Evolutionary conservation across 2,329 filamentous ascomycete species (phyloP).

Genomic region (Aureobasidium leucospermi): DNA sequence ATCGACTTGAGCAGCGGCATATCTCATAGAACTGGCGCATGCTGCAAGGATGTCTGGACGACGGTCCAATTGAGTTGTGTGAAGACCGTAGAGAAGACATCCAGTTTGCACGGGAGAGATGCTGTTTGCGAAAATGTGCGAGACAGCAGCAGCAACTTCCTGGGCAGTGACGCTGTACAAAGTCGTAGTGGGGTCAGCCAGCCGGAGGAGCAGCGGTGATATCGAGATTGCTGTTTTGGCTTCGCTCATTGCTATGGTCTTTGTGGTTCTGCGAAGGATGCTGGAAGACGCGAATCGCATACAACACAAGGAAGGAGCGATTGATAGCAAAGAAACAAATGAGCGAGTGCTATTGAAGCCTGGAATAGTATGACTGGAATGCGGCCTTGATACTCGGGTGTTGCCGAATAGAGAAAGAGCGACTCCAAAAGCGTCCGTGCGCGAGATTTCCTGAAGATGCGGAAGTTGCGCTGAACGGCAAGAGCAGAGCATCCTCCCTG

Average conservation of each 20-base stretch:
- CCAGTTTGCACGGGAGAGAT: conserved; percentile 84
- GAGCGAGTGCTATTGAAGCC: neutral
- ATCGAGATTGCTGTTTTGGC: conserved; percentile 43
- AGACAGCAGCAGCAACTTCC: conserved; percentile 85
- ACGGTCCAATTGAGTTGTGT: conserved; percentile 82
- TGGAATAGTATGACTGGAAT: conserved; percentile 10
- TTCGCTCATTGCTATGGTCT: neutral
- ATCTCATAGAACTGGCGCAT: conserved; percentile 77
- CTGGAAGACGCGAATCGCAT: neutral
- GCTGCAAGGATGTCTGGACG: conserved; percentile 78
- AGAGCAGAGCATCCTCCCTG: neutral
- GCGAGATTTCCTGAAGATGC: conserved; percentile 11
- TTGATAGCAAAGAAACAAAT: neutral
- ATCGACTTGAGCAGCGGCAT: conserved; percentile 68
- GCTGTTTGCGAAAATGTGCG: conserved; percentile 83
- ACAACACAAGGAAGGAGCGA: neutral
- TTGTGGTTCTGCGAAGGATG: neutral
- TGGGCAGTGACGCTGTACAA: conserved; percentile 53
- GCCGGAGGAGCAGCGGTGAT: conserved; percentile 63
- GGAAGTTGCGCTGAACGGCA: conserved; percentile 8
- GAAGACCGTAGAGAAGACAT: conserved; percentile 79
- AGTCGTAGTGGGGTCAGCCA: conserved; percentile 53
- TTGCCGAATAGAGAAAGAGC: conserved; percentile 5
- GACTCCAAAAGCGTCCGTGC: neutral
- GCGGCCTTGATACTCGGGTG: neutral